A percentile compares a stretch with the other conserved stretches of the same genome.
Conservation (phyloP, 352 stramenopile genomes). For the Phytophthora cactorum region DNA sequence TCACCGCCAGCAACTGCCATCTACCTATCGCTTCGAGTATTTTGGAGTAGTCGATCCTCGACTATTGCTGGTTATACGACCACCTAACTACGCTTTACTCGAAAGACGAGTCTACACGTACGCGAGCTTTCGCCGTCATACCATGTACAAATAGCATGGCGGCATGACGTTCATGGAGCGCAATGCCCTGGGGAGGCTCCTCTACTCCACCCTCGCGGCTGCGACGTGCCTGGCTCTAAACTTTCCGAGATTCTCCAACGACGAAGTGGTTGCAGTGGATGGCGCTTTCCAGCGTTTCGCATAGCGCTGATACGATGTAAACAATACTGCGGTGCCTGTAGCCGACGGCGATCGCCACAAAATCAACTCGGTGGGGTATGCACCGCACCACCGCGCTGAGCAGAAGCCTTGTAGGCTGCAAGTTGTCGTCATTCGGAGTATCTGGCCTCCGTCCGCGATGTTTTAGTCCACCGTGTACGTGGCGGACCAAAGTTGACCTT, state of each 20-base stretch:
- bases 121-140: too few species aligned
- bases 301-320: constrained; percentile 6
- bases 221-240: constrained; percentile 22
- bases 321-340: background rate
- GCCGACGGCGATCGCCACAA: background rate
- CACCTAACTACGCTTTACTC: constrained; percentile 9
- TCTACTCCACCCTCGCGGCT: constrained; percentile 4
- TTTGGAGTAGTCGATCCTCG: constrained; percentile 7
- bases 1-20: background rate
- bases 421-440: background rate
- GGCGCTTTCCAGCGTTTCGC: constrained; percentile 32
- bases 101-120: constrained; percentile 5
- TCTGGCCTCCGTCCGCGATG: background rate
- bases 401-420: background rate
- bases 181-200: background rate
- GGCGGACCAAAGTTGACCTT: constrained; percentile 20
- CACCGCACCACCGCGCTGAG: background rate
- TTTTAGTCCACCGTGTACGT: background rate
- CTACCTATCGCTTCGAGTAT: constrained; percentile 1
- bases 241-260: constrained; percentile 15
- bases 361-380: background rate
- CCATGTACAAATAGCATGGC: too few species aligned
- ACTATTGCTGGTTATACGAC: background rate
- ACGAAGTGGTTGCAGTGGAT: constrained; percentile 23
- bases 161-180: background rate